Base-by-base conservation (phyloP, 352 stramenopile genomes). In the Pythium phragmitis region DNA sequence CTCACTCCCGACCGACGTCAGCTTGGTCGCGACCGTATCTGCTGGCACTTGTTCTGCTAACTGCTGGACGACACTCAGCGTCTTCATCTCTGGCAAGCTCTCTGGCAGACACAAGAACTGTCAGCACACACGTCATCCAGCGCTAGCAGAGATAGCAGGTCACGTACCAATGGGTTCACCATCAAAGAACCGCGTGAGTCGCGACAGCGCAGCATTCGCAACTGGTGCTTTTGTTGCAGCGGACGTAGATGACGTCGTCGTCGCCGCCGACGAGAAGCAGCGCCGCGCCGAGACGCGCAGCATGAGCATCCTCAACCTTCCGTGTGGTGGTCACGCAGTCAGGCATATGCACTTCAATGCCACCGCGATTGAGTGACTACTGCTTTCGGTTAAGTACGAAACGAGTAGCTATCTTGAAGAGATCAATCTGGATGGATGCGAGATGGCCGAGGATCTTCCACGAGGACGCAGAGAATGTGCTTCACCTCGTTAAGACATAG, bases 81-180 rank as follows among this genome's bases (percentile, higher is more conserved):
- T 87, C 52, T 73, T 69, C 45, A 91, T 74, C 72, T 91, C 82
- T 47, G 68, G 57, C 6, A 89, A 45, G 21, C 85, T 60, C 45
- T 70, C 64, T 70, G 26, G 46, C 45, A 3, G n/a, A 41, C 19
- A 6, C 26, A 63, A 26, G 53, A 21, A 2, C 17, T 19, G 26
- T 41, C 48, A n/a, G 16, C 42, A 21, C 21, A 41, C 23, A 17
- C 26, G 3, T 28, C 17, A 3, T 28, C n/a, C 26, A 30, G 26
- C 26, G 26, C 26, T 30, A 13, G 12, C 51, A n/a, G 7, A 57
- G 19, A 36, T 12, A 19, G 13, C 26, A 39, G 26, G 17, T 3
- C 21, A 68, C 64, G 43, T 21, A 70, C 64, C 64, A 26, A 65
- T 65, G n/a, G 47, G 55, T 30, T 49, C 28, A 21, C 14, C 39